phyloP scores from a whole-genome alignment of 2,329 filamentous ascomycete genomes.

The Trichoderma sp. region DNA sequence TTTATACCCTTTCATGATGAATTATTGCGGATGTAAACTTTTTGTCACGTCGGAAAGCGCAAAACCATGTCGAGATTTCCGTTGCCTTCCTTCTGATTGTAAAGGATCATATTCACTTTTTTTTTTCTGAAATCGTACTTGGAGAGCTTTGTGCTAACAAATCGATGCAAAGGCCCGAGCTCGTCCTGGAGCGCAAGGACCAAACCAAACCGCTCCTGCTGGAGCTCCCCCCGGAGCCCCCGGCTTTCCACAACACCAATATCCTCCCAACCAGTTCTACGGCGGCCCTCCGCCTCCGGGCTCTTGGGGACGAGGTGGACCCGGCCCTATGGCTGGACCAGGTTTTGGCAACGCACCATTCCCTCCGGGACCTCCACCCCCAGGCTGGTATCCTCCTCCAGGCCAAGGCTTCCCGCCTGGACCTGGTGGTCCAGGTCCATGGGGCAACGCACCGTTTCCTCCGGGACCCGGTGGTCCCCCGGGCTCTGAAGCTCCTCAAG shows the following conservation, averaged over 20 bases:
- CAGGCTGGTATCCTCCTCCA: conserved; percentile 76
- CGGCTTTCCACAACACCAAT: conserved; percentile 45
- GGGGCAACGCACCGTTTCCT: conserved; percentile 59
- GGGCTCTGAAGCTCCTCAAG: conserved; percentile 59
- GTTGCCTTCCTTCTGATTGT: conserved; percentile 99
- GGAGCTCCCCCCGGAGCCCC: conserved; percentile 36
- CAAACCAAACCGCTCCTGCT: conserved; percentile 34
- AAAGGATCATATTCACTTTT: conserved; percentile 17
- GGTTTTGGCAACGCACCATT: conserved; percentile 74
- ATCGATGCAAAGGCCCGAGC: conserved; percentile 38
- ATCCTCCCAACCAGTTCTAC: conserved; percentile 47
- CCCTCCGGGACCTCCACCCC: conserved; percentile 55
- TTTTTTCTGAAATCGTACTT: background rate
- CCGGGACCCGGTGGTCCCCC: conserved; percentile 56
- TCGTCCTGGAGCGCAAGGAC: conserved; percentile 35
- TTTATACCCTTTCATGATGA: conserved; percentile 67
- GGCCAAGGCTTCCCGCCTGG: conserved; percentile 69
- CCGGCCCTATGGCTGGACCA: conserved; percentile 55
- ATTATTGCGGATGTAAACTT: conserved; percentile 95
- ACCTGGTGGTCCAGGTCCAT: conserved; percentile 58
- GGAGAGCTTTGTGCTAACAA: conserved; percentile 25
- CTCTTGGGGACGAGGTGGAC: conserved; percentile 54
- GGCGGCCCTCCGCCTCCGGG: conserved; percentile 50
- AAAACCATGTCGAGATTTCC: conserved; percentile 96
- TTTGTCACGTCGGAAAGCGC: conserved; percentile 82